phyloP scores from a whole-genome alignment of 75 land plant genomes.

The Pinus tabuliformis region DNA sequence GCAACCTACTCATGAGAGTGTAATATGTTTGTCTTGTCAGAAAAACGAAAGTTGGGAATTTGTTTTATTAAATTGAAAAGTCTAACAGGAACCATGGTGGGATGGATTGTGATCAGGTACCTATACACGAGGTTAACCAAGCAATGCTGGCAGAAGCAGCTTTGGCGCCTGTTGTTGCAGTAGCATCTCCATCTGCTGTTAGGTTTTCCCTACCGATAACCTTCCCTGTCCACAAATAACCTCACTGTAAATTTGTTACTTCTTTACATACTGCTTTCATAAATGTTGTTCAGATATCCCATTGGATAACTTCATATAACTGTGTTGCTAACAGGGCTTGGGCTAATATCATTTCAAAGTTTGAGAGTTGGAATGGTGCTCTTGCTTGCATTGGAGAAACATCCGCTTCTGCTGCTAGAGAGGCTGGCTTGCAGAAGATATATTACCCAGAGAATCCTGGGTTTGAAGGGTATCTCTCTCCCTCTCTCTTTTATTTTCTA shows the following conservation, averaged over 20 bases:
- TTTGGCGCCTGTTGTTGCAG: constrained; percentile 76
- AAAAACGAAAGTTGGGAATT: background rate
- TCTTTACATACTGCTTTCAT: background rate
- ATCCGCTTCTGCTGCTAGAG: constrained; percentile 82
- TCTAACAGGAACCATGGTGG: background rate
- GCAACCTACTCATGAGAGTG: background rate
- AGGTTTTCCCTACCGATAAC: constrained; percentile 29
- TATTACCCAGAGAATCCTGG: constrained; percentile 85
- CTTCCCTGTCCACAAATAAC: background rate
- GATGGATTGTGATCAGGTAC: constrained; percentile 41
- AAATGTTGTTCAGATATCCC: background rate
- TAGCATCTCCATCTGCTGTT: constrained; percentile 97
- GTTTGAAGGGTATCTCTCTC: constrained; percentile 69
- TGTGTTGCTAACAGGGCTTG: constrained; percentile 61
- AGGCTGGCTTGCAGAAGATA: constrained; percentile 76
- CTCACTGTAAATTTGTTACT: background rate
- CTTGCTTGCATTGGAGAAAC: constrained; percentile 99
- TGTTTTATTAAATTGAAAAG: background rate
- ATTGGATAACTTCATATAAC: background rate
- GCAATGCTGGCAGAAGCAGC: constrained; percentile 48
- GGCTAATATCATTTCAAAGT: constrained; percentile 59
- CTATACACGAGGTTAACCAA: constrained; percentile 60
- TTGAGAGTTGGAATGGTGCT: constrained; percentile 59
- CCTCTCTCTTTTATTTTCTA: background rate
- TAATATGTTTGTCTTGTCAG: background rate